phyloP scores from a whole-genome alignment of 1,284 basidiomycete genomes.

The Pisolithus thermaeus region DNA sequence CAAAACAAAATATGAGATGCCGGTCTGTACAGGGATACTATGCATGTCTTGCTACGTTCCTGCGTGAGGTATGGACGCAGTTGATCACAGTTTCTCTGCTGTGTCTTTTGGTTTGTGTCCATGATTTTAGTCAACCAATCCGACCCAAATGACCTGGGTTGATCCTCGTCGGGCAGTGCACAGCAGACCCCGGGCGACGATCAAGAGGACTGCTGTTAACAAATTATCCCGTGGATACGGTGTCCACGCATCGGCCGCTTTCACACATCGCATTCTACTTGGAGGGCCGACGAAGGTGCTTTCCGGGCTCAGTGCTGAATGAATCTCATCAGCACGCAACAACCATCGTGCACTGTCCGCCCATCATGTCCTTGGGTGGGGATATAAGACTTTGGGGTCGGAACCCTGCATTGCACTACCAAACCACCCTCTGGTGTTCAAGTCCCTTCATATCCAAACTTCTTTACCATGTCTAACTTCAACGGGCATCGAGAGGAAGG shows the following conservation, averaged over 20 bases:
- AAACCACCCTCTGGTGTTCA: conserved; percentile 1
- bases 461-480: conserved; percentile 36
- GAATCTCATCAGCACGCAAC: conserved; percentile 21
- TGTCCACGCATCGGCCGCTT: conserved; percentile 19
- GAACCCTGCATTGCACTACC: conserved; percentile 7
- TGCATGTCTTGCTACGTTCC: conserved; percentile 8
- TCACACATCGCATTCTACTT: conserved; percentile 16
- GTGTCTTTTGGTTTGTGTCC: conserved; percentile 9
- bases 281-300: conserved; percentile 19
- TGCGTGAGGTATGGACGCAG: conserved; percentile 11
- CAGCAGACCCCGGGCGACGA: conserved; percentile 28
- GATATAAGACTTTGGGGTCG: conserved; percentile 22
- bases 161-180: conserved; percentile 28
- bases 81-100: conserved; percentile 11
- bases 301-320: conserved; percentile 7
- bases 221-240: conserved; percentile 25
- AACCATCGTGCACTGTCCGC: conserved; percentile 2
- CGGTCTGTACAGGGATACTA: conserved; percentile 3
- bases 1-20: conserved; percentile 10
- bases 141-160: conserved; percentile 8
- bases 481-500: conserved; percentile 32
- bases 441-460: conserved; percentile 3
- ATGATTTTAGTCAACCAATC: conserved; percentile 9
- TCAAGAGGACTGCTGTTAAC: conserved; percentile 22
- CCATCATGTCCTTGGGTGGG: conserved; percentile 7